phyloP scores from a whole-genome alignment of 768 basidiomycete genomes.

The Tulasnella sp. region DNA sequence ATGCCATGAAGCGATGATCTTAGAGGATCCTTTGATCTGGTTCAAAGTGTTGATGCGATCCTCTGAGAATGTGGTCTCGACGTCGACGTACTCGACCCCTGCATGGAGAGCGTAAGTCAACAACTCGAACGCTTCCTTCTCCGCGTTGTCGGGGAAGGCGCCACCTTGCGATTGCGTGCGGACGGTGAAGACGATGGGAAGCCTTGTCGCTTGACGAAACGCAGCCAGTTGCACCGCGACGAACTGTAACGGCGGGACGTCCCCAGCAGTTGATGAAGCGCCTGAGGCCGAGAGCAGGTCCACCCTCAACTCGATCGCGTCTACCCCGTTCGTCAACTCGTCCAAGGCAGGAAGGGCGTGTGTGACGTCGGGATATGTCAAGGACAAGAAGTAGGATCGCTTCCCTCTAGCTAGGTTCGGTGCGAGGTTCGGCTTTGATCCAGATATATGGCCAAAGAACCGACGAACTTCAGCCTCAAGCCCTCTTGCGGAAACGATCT shows the following conservation, averaged over 20 bases:
- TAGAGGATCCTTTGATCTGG: conserved; percentile 53
- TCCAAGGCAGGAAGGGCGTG: conserved; percentile 58
- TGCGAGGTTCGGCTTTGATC: conserved; percentile 52
- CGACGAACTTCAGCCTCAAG: conserved; percentile 47
- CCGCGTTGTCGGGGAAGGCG: conserved; percentile 68
- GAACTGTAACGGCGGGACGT: conserved; percentile 56
- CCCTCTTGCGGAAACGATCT: neutral
- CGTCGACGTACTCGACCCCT: conserved; percentile 87
- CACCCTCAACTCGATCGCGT: conserved; percentile 89
- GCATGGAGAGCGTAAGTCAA: conserved; percentile 66
- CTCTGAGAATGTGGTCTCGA: conserved; percentile 70
- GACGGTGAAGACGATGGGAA: conserved; percentile 90
- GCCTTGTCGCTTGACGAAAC: conserved; percentile 58
- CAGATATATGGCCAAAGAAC: conserved; percentile 85
- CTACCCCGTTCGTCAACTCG: conserved; percentile 67
- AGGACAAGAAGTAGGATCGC: conserved; percentile 83
- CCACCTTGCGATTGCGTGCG: conserved; percentile 84
- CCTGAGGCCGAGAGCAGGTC: conserved; percentile 61
- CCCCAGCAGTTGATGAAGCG: conserved; percentile 30
- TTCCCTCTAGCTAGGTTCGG: conserved; percentile 38
- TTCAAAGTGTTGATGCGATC: conserved; percentile 48
- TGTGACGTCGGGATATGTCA: conserved; percentile 83
- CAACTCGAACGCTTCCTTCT: conserved; percentile 61
- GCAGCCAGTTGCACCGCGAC: conserved; percentile 72
- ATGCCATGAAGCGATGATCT: conserved; percentile 89